Conservation (phyloP, 2,329 filamentous ascomycete genomes). For the Verticillium albo-atrum region DNA sequence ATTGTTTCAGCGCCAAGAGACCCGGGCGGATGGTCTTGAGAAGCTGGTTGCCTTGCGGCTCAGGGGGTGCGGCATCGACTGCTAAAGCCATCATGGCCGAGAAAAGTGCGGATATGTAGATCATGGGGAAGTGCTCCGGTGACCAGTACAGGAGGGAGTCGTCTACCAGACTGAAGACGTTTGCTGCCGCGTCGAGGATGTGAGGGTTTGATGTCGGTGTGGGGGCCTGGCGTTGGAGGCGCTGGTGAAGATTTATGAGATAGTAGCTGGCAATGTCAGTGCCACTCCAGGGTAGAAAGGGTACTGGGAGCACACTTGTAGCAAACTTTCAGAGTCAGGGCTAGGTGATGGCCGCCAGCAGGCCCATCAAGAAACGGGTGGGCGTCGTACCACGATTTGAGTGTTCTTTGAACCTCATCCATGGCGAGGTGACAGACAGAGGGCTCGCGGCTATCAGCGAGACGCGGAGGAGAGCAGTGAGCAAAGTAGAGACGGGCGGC, state of each 20-base stretch:
- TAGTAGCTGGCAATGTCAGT: background rate
- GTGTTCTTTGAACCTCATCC: background rate
- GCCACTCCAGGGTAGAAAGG: background rate
- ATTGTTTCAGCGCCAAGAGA: background rate
- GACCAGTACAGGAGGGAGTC: conserved; percentile 1
- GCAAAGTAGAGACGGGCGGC: too few species aligned
- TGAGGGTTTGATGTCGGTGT: background rate
- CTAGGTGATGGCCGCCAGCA: background rate
- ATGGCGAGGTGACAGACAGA: background rate
- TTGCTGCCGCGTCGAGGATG: background rate
- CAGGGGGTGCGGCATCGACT: background rate
- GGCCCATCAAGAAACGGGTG: background rate
- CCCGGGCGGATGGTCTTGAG: background rate
- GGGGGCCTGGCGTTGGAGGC: background rate
- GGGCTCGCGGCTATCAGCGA: background rate
- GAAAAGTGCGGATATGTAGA: background rate
- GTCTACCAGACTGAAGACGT: background rate
- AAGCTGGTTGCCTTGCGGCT: background rate
- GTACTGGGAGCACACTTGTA: background rate
- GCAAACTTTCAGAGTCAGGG: background rate
- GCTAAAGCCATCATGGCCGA: background rate
- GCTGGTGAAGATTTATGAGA: background rate
- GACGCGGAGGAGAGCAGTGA: too few species aligned
- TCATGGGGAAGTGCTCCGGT: background rate
- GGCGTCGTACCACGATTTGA: background rate